A percentile compares a stretch with the other conserved stretches of the same genome.
These are phyloP conservation scores for Eimeria sp. DNA, from an alignment of 169 alveolate genomes.

Conservation along the genomic window DNA sequence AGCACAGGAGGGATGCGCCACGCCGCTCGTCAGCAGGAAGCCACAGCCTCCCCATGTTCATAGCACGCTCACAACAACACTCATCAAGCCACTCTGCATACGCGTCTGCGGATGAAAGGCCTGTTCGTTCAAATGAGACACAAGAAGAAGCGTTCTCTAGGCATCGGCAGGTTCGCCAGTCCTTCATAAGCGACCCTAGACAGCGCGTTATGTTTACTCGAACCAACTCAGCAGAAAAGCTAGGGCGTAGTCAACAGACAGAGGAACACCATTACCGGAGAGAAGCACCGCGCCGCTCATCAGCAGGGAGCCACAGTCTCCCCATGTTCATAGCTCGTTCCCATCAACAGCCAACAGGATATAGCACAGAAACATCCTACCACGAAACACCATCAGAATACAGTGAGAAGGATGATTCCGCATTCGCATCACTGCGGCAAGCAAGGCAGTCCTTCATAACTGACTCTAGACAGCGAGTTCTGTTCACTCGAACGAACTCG, in stretches of 20 bases:
- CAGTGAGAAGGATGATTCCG: not conserved
- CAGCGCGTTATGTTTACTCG: constrained; percentile 19
- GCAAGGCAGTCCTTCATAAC: constrained; percentile 29
- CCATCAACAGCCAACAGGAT: not conserved
- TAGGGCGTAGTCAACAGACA: not conserved
- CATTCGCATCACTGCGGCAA: constrained; percentile 4
- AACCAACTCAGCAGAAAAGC: constrained; percentile 26
- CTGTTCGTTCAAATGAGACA: not conserved
- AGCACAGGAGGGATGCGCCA: not conserved
- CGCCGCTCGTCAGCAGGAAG: not conserved
- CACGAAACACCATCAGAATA: not conserved
- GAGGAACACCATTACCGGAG: not conserved
- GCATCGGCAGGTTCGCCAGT: constrained; percentile 12
- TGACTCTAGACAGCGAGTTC: constrained; percentile 21
- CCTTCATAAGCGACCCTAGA: constrained; percentile 17
- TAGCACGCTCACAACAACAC: not conserved
- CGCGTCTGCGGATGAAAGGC: constrained; percentile 5
- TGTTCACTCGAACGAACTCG: constrained; percentile 18
- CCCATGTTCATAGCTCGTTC: constrained; percentile 31
- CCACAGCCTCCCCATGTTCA: not conserved
- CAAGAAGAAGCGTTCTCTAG: not conserved
- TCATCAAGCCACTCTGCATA: not conserved
- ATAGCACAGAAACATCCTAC: not conserved
- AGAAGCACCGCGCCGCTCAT: not conserved
- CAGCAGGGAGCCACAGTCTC: constrained; percentile 44